Conservation (phyloP, 139 green algal genomes). For the Auxenochlorella protothecoides region DNA sequence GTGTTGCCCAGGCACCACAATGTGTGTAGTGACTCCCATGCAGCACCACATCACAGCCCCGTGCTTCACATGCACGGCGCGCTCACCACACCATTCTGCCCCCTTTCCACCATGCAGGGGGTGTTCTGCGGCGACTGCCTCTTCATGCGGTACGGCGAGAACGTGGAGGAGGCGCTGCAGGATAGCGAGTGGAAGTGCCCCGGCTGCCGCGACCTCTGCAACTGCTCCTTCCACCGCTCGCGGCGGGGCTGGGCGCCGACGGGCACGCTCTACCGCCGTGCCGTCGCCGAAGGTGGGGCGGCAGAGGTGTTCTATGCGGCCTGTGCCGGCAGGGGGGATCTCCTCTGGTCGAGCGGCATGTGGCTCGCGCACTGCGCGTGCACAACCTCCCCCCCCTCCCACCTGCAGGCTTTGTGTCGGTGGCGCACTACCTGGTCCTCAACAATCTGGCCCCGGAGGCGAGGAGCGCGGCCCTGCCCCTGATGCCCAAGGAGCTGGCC, state of each 20-base stretch:
- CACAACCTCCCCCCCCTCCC: neutral
- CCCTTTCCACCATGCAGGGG: conserved; percentile 26
- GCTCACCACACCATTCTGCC: neutral
- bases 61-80: too few relatives aligned
- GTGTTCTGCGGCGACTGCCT: conserved; percentile 73
- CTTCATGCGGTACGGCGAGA: conserved; percentile 66
- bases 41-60: too few relatives aligned
- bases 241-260: conserved; percentile 50
- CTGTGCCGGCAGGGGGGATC: neutral
- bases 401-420: conserved; percentile 39
- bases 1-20: too few relatives aligned
- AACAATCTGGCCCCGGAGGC: conserved; percentile 28
- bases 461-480: neutral
- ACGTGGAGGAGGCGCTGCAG: conserved; percentile 40
- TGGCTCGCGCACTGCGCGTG: neutral
- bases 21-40: too few relatives aligned
- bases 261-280: conserved; percentile 43
- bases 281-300: conserved; percentile 24
- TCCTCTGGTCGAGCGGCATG: too few relatives aligned
- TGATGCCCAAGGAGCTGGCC: neutral
- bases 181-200: conserved; percentile 53
- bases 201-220: conserved; percentile 66
- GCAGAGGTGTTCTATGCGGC: neutral
- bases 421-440: conserved; percentile 68
- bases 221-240: conserved; percentile 61